Percentiles rank a stretch among this genome's conserved stretches.
Conservation (phyloP, 176 grass and related monocot species). For the Thinopyrum elongatum region DNA sequence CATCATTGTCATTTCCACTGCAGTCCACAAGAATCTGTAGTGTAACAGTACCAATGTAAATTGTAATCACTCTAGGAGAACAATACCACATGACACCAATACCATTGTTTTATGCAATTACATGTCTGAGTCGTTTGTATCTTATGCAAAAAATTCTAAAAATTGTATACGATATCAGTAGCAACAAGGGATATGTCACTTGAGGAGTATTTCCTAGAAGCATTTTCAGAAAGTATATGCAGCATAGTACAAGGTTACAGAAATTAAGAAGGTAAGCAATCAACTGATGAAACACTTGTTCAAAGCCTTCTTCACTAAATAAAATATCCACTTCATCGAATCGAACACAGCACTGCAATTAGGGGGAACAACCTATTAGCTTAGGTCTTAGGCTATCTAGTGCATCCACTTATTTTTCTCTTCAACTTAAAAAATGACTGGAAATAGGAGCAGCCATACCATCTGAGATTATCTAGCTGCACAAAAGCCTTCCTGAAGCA, state of each 20-base stretch:
- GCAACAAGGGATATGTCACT: not conserved
- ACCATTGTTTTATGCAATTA: not conserved
- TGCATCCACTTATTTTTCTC: not conserved
- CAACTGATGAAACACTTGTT: conserved; percentile 71
- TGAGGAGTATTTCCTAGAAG: not conserved
- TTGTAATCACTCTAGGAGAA: not conserved
- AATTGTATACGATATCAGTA: not conserved
- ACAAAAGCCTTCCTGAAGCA: conserved; percentile 75
- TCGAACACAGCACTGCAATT: conserved; percentile 53
- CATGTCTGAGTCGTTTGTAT: not conserved
- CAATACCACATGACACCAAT: not conserved
- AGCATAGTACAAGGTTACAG: not conserved
- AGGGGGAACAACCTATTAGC: not conserved
- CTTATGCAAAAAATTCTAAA: not conserved
- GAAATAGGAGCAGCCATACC: conserved; percentile 28
- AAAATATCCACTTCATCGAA: conserved; percentile 92
- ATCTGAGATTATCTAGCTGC: conserved; percentile 67
- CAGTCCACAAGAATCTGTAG: conserved; percentile 74
- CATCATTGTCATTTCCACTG: conserved; percentile 71
- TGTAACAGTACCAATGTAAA: not conserved
- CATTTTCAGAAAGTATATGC: not conserved
- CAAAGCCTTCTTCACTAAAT: conserved; percentile 79
- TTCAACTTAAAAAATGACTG: not conserved
- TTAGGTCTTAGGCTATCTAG: not conserved
- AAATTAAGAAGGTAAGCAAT: not conserved